Evolutionary conservation across 305 asterid genomes (phyloP).

Genomic region (Fraxinus sp.): DNA sequence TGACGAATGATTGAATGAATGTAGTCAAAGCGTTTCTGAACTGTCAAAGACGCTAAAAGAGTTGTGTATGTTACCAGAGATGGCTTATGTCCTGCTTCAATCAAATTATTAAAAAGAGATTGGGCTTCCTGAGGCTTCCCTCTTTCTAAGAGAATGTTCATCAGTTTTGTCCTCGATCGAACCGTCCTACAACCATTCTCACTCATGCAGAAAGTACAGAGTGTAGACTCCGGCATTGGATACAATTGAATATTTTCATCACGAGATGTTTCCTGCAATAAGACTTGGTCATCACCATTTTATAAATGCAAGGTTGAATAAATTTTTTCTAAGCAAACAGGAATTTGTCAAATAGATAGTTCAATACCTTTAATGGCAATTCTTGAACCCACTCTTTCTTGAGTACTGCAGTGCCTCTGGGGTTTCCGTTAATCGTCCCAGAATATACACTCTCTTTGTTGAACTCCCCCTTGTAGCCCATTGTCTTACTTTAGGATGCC

Average conservation of each 20-base stretch:
- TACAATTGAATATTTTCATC: conserved; percentile 39
- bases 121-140: conserved; percentile 55
- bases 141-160: conserved; percentile 59
- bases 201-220: conserved; percentile 49
- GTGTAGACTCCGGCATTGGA: conserved; percentile 40
- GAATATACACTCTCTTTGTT: conserved; percentile 26
- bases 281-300: neutral
- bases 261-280: conserved; percentile 40
- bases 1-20: conserved; percentile 50
- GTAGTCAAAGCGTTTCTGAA: conserved; percentile 54
- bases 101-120: conserved; percentile 51
- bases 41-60: conserved; percentile 63
- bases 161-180: conserved; percentile 51
- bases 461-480: conserved; percentile 35
- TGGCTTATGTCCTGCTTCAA: conserved; percentile 68
- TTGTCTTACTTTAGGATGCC: conserved; percentile 11
- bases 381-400: conserved; percentile 27
- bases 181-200: conserved; percentile 55
- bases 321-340: neutral
- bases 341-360: neutral
- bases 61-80: conserved; percentile 78
- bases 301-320: neutral
- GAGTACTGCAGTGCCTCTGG: conserved; percentile 16
- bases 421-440: conserved; percentile 16
- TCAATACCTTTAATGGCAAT: conserved; percentile 28